These are phyloP conservation scores for Eutypella sp. DNA, from an alignment of 2,329 filamentous ascomycete species.

Conservation along the genomic window DNA sequence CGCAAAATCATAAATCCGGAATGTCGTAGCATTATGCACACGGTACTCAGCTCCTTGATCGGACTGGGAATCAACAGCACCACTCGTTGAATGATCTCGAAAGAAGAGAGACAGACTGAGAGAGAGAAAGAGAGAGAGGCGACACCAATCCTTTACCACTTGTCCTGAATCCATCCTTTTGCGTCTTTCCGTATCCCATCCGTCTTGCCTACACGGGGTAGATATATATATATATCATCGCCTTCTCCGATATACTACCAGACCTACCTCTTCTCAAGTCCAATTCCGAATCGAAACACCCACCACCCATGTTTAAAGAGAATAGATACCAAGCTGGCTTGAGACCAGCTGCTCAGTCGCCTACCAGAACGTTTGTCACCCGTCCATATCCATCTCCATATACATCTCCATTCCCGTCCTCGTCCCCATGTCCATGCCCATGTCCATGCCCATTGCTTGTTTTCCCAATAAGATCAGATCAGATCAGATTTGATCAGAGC, in stretches of 20 bases:
- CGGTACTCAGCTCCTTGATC: slow-evolving; percentile 56
- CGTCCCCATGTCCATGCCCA: too few relatives aligned
- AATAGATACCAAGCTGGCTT: slow-evolving; percentile 54
- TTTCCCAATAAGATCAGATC: too few relatives aligned
- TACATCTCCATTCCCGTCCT: too few relatives aligned
- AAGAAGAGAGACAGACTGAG: too few relatives aligned
- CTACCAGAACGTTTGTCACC: slow-evolving; percentile 46
- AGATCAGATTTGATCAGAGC: background rate
- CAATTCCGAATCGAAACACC: slow-evolving; percentile 5
- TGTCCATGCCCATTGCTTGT: too few relatives aligned
- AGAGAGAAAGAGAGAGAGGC: slow-evolving; percentile 10
- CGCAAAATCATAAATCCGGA: slow-evolving; percentile 40
- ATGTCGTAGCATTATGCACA: slow-evolving; percentile 54
- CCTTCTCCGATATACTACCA: too few relatives aligned
- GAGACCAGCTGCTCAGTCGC: slow-evolving; percentile 53
- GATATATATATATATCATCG: too few relatives aligned
- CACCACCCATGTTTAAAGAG: slow-evolving; percentile 50
- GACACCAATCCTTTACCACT: slow-evolving; percentile 1
- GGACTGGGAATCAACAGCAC: slow-evolving; percentile 43
- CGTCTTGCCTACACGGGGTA: too few relatives aligned
- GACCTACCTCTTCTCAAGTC: slow-evolving; percentile 8
- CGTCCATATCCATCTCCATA: slow-evolving; percentile 6
- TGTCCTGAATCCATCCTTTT: too few relatives aligned
- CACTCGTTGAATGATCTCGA: background rate
- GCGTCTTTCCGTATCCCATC: slow-evolving; percentile 2